Percentiles rank a stretch among this genome's conserved stretches.
These are phyloP conservation scores for Populus pruinosa DNA, from an alignment of 345 rosid genomes.

Conservation along the genomic window DNA sequence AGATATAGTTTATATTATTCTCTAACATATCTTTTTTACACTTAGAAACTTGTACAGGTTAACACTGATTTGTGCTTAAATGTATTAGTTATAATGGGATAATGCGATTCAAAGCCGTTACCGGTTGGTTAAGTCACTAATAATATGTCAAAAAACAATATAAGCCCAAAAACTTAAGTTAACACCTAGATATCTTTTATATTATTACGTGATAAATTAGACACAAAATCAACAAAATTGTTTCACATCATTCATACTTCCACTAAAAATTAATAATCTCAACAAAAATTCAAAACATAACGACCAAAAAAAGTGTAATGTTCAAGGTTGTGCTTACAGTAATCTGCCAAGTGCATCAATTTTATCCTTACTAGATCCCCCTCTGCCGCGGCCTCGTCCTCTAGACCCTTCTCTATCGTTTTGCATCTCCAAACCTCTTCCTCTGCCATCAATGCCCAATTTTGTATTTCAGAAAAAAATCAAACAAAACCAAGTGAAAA, in stretches of 20 bases:
- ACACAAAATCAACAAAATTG: not conserved
- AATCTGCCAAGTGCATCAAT: slow-evolving; percentile 89
- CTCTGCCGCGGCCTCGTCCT: slow-evolving; percentile 41
- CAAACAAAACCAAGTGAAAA: not conserved
- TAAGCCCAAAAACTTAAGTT: too few species aligned
- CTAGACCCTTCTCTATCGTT: slow-evolving; percentile 41
- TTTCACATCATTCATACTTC: not conserved
- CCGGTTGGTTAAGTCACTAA: too few species aligned
- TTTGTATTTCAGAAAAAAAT: not conserved
- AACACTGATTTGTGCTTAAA: too few species aligned
- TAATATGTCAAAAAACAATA: too few species aligned
- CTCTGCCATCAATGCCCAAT: slow-evolving; percentile 18
- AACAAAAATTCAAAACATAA: not conserved
- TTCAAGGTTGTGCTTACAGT: slow-evolving; percentile 42
- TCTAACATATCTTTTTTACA: too few species aligned
- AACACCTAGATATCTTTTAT: too few species aligned
- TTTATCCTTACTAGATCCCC: slow-evolving; percentile 49
- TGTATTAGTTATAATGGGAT: too few species aligned
- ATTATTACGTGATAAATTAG: not conserved
- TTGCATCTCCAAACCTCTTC: slow-evolving; percentile 40
- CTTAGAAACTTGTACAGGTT: too few species aligned
- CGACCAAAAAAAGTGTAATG: too few species aligned
- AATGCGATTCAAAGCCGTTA: too few species aligned
- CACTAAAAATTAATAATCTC: not conserved
- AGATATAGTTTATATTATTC: too few species aligned